A percentile compares a stretch with the other conserved stretches of the same genome.
Evolutionary conservation across 805 yeast genomes (phyloP).

Genomic region (Pichia nanzhaoensis): DNA sequence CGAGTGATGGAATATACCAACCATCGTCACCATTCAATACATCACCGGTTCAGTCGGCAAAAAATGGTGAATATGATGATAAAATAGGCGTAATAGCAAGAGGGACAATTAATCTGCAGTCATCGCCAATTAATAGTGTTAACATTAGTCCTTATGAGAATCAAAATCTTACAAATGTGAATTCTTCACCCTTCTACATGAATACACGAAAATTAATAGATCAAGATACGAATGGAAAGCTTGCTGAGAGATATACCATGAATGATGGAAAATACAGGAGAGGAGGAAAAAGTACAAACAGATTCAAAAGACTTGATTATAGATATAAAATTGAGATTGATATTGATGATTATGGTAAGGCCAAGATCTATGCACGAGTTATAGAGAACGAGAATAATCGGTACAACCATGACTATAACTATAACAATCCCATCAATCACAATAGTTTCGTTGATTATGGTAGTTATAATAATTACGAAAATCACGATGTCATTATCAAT

Average conservation of each 20-base stretch:
- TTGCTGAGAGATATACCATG: too few species aligned
- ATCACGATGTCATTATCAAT: too few species aligned
- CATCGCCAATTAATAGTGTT: not conserved
- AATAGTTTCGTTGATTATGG: not conserved
- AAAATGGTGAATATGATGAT: not conserved
- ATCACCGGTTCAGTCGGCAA: conserved; percentile 20
- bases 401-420: not conserved
- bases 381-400: not conserved
- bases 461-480: not conserved
- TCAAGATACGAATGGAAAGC: too few species aligned
- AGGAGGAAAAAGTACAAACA: too few species aligned
- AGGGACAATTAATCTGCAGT: not conserved
- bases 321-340: conserved; percentile 4
- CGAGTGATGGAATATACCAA: conserved; percentile 3
- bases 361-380: conserved; percentile 6
- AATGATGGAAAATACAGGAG: too few species aligned
- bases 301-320: not conserved
- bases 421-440: not conserved
- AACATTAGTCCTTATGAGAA: conserved; percentile 4
- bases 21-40: conserved; percentile 26
- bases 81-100: not conserved
- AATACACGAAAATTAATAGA: not conserved
- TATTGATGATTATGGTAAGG: conserved; percentile 9
- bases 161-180: conserved; percentile 8
- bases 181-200: conserved; percentile 15